phyloP scores from a whole-genome alignment of 1,139 yeast genomes.

The Hemisphaericaspora lyxosophila region DNA sequence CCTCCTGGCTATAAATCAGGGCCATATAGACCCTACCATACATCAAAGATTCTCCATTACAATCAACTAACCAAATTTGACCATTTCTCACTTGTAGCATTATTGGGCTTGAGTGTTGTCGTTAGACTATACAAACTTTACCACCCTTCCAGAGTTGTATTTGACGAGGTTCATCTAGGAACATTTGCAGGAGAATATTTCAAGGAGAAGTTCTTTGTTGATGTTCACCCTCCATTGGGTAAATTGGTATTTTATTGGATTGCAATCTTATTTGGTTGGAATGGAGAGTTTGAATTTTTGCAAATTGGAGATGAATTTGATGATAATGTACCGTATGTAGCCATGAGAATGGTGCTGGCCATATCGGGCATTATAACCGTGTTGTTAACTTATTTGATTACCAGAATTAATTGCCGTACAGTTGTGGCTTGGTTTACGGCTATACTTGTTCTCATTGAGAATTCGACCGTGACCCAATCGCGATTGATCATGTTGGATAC shows the following conservation, averaged over 20 bases:
- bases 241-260: slow-evolving; percentile 48
- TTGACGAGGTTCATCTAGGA: slow-evolving; percentile 78
- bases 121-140: slow-evolving; percentile 58
- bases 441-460: slow-evolving; percentile 50
- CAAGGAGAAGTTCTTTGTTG: slow-evolving; percentile 60
- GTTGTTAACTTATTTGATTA: slow-evolving; percentile 45
- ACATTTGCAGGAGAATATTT: slow-evolving; percentile 47
- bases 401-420: slow-evolving; percentile 49
- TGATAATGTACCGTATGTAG: slow-evolving; percentile 31
- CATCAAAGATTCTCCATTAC: slow-evolving; percentile 8
- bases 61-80: slow-evolving; percentile 16
- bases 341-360: slow-evolving; percentile 35
- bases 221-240: slow-evolving; percentile 63
- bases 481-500: slow-evolving; percentile 52
- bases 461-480: slow-evolving; percentile 51
- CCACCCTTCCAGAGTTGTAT: slow-evolving; percentile 79
- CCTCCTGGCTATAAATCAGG: slow-evolving; percentile 25
- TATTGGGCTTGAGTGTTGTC: slow-evolving; percentile 21
- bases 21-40: slow-evolving; percentile 12
- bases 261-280: slow-evolving; percentile 42
- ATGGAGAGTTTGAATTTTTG: slow-evolving; percentile 39
- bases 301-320: slow-evolving; percentile 36
- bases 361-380: slow-evolving; percentile 46
- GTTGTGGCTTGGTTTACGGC: slow-evolving; percentile 46
- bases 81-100: slow-evolving; percentile 21